Conservation (phyloP, 2,329 filamentous ascomycete species). For the Neonectria faginata region DNA sequence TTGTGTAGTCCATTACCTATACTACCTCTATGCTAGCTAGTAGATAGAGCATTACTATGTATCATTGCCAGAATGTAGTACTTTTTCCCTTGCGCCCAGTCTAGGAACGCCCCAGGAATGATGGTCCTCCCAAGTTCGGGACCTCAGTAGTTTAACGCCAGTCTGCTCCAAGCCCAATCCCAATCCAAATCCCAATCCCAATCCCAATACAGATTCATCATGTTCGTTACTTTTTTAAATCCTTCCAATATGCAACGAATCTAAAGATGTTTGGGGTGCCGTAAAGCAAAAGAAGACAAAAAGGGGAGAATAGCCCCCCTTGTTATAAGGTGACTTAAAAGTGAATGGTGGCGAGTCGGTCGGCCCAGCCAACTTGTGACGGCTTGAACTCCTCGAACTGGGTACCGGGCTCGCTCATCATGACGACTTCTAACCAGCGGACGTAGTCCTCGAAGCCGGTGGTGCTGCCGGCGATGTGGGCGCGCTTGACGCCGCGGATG, state of each 20-base stretch:
- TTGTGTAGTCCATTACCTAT: slow-evolving; percentile 11
- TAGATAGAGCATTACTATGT: background rate
- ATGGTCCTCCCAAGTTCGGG: slow-evolving; percentile 6
- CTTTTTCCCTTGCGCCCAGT: slow-evolving; percentile 1
- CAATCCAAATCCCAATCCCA: slow-evolving; percentile 12
- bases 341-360: slow-evolving; percentile 41
- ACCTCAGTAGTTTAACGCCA: slow-evolving; percentile 13
- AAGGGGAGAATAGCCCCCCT: too few species aligned
- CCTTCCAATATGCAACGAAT: slow-evolving; percentile 1
- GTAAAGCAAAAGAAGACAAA: background rate
- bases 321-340: slow-evolving; percentile 25
- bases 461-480: slow-evolving; percentile 52
- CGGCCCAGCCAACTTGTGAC: slow-evolving; percentile 39
- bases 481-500: slow-evolving; percentile 54
- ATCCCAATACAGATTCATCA: slow-evolving; percentile 15
- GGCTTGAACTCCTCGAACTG: slow-evolving; percentile 39
- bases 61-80: slow-evolving; percentile 3
- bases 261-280: background rate
- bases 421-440: slow-evolving; percentile 53
- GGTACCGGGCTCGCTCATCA: slow-evolving; percentile 48
- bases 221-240: slow-evolving; percentile 20
- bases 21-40: background rate
- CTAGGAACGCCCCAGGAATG: slow-evolving; percentile 19
- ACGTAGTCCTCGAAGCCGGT: slow-evolving; percentile 58
- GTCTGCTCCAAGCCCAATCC: slow-evolving; percentile 3